Evolutionary conservation across 176 grass and related monocot species (phyloP), one percentile per base, ranked within the genome.

Genomic region (Oryza longistaminata): DNA sequence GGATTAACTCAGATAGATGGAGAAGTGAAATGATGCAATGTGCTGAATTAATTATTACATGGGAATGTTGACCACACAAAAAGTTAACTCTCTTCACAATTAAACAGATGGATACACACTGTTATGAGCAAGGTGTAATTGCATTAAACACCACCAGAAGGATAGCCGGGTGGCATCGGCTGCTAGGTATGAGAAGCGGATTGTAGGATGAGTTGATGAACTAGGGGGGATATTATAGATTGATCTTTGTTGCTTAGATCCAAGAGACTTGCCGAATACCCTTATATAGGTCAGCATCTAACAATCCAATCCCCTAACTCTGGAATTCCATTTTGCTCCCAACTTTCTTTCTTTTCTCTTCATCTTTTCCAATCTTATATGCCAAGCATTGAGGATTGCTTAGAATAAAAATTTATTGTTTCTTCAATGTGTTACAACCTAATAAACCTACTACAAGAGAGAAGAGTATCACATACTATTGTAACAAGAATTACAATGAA

Each of bases 1-100:
- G 14, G 55, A 73, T 61, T 12, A 55, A 72, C 76, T 31, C n/a
- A 1, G 21, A 37, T 26, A 77, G 44, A 55, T 66, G 66, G 24
- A 78, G 35, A 72, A 73, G 19, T n/a, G 29, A 60, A 81, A 69
- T 19, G 33, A 69, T 61, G 35, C 69, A 68, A 80, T 55, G 79
- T 24, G 44, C 24, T 78, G 12, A 83, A 52, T 19, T 65, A 24
- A 64, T 27, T 19, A 77, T 58, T 58, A n/a, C 6, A 11, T 26
- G 21, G 24, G 73, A 71, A 52, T 17, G 45, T 15, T 71, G 43
- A 88, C 48, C 27, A 50, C 65, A 77, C 17, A 11, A 70, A 64
- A 69, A 85, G 27, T 46, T 25, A 24, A 80, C 22, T 49, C 12
- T 58, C 14, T 75, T 75, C 11, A 7, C 11, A 17, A 80, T 73